Base-by-base conservation (phyloP, 2,329 filamentous ascomycete genomes). In the Scopulariopsis brevicaulis region DNA sequence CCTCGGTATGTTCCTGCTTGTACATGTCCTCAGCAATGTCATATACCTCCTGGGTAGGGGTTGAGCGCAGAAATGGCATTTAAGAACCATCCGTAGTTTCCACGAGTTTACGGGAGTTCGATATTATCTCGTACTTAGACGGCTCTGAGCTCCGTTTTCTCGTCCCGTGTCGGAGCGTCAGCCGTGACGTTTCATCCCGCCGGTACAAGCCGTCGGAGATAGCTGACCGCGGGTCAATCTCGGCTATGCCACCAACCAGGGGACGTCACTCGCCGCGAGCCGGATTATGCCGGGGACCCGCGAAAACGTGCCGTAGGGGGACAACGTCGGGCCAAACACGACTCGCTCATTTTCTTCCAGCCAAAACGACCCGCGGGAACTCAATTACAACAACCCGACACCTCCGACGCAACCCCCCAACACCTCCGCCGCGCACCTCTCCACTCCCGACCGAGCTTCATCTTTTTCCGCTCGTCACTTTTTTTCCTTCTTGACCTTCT, bases 401-500 rank as follows among this genome's bases (percentile, higher is more conserved):
- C 20, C 24, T 20, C 34, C 34, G 32, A 10, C 53, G 37, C 40
- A 7, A 46, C n/a, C 40, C 22, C 37, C 22, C 53, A 22, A n/a
- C 18, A 48, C 2, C 24, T 28, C 32, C 3, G 6, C 18, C 52
- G 10, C 25, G 14, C 4, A 12, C 52, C 53, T 55, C 53, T 43
- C 53, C 32, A 40, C 34, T 55, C 46, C 46, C 46, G 28, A 32
- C 28, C 28, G 28, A 32, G 28, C 28, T 32, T 32, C 28, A 32
- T 32, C 28, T 32, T 32, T 46, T n/a, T 35, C 54, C 53, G 59
- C 52, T 28, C 46, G 55, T 52, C 35, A 59, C 59, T 58, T 35
- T n/a, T 46, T 46, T 40, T 56, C 61, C 54, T 59, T 54, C 57
- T 51, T 56, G 34, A 54, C 54, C 51, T 22, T 40, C 46, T 46